Evolutionary conservation across 495 filamentous ascomycete genomes (phyloP), one percentile per base, ranked within the genome.

Genomic region (Penicillium turbatum): DNA sequence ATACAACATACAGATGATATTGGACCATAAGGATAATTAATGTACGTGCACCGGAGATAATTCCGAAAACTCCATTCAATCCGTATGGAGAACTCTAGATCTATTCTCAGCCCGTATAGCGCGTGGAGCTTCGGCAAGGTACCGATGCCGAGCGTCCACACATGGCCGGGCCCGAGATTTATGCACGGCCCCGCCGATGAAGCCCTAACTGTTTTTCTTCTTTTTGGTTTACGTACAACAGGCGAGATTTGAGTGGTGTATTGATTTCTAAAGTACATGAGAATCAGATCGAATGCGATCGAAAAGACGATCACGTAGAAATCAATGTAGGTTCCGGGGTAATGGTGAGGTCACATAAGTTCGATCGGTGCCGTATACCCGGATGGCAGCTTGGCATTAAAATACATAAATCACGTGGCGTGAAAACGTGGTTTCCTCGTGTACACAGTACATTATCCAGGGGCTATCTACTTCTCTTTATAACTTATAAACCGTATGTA

Each of bases 131-230:
- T 48, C 45, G 45, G 44, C 6, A 11, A 49, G 46, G 9, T 49
- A 19, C 46, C 34, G 21, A 48, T 1, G 15, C 19, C 46, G 8
- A 27, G 2, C 21, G 3, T 21, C 32, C 27, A 37, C 12, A 13
- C 29, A 13, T 38, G 34, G 27, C 9, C 8, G 6, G 40, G 5
- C 13, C 41, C 27, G 8, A 36, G 21, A 15, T 8, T 38, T 49
- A 49, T 49, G 47, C 46, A 48, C 24, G 46, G 34, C 46, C 46
- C 32, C 32, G 11, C 38, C 38, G 38, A n/a, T n/a, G n/a, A 24
- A 24, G 21, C 21, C 21, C 21, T 24, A 4, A 2, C 21, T 24
- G 4, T 24, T 24, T 24, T 24, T 24, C 21, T 24, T 24, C 21
- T 24, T 24, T 24, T 24, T 4, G 4, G 2, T 24, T 24, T 4